These are phyloP conservation scores for Teratosphaeria gauchensis DNA, from an alignment of 2,329 filamentous ascomycete species.

Conservation along the genomic window DNA sequence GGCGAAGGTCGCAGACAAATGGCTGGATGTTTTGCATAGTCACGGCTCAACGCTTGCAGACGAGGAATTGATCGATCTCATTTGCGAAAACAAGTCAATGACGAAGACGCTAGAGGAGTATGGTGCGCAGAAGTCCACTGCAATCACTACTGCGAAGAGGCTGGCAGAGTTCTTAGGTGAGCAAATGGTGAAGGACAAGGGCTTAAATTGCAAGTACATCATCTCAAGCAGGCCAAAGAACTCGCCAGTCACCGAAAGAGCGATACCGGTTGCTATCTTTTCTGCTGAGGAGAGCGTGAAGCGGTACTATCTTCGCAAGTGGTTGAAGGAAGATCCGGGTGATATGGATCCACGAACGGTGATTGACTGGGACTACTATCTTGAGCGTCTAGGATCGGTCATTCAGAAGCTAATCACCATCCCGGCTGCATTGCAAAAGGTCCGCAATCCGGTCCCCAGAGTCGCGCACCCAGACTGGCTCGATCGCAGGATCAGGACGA, in stretches of 20 bases:
- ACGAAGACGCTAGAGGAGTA: constrained; percentile 95
- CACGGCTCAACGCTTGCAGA: constrained; percentile 85
- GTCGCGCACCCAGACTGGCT: constrained; percentile 96
- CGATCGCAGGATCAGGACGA: constrained; percentile 82
- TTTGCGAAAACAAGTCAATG: constrained; percentile 99
- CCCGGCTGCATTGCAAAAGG: constrained; percentile 87
- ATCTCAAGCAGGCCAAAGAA: constrained; percentile 80
- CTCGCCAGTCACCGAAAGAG: constrained; percentile 87
- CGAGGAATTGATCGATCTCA: constrained; percentile 97
- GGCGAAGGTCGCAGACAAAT: constrained; percentile 88
- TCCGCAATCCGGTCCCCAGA: constrained; percentile 86
- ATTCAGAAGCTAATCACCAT: constrained; percentile 99
- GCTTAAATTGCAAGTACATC: constrained; percentile 98
- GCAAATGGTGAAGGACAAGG: constrained; percentile 99
- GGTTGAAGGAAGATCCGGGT: constrained; percentile 84
- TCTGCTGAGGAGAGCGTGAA: constrained; percentile 85
- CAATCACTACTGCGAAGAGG: constrained; percentile 95
- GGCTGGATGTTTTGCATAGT: constrained; percentile 88
- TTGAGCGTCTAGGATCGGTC: constrained; percentile 89
- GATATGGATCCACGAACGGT: constrained; percentile 85
- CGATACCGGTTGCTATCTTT: constrained; percentile 92
- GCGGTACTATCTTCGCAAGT: constrained; percentile 82
- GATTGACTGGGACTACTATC: constrained; percentile 95
- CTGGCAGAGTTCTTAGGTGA: constrained; percentile 93
- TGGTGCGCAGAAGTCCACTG: constrained; percentile 88